Base-by-base conservation (phyloP, 148 eudicot genomes). In the Rhododendron ovatum region DNA sequence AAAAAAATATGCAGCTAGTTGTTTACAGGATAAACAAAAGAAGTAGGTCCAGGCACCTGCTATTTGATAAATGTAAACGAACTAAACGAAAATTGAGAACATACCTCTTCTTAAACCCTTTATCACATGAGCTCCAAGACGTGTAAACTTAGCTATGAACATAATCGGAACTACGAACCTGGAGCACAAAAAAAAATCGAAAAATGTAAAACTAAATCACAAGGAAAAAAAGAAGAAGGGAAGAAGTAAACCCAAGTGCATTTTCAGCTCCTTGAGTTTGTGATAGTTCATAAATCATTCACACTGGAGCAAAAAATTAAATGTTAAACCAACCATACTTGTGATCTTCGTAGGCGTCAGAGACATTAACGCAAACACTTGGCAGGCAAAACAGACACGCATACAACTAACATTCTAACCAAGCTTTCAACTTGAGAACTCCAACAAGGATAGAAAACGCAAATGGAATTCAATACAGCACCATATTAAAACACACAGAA, bases 121-220 rank as follows among this genome's bases (percentile, higher is more conserved):
- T 7, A 86, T 43, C 41, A 48, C 82, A 57, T 83, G 85, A 75
- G 82, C 76, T 75, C 88, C 88, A 55, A 82, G 85, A 22, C 61
- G 88, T 30, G 85, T 55, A 82, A 86, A 75, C 37, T 86, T 86
- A 1, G 59, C 43, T 35, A 82, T 4, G 85, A 26, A 86, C 88
- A 86, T 86, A 74, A 30, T 80, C 11, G 53, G 39, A n/a, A 61
- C 18, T 22, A 45, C 50, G 73, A 86, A 81, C 87, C 87, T 81
- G 71, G 10, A 17, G n/a, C 37, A 81, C 67, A 81, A 33, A 30
- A 71, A 71, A 61, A 37, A n/a, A 35, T 53, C 20, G 45, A 53
- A 57, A 79, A 20, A 9, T 5, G 5, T 24, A 14, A 78, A 39
- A 67, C 28, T 10, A 11, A 11, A 67, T 67, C 74, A 26, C 14